phyloP scores from a whole-genome alignment of 1,139 yeast species.

The Magnusiomyces starmeri region DNA sequence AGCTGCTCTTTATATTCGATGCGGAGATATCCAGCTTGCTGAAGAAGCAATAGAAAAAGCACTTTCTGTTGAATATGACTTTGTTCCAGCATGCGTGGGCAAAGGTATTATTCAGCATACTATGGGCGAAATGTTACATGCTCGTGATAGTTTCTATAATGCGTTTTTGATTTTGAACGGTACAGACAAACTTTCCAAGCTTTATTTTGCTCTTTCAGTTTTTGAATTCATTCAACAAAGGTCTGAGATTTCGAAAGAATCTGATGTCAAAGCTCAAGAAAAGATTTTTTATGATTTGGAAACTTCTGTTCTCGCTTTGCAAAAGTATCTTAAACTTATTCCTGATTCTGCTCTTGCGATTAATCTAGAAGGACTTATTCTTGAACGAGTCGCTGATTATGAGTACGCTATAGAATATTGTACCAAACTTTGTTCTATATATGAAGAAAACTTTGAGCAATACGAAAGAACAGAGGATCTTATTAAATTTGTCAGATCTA shows the following conservation, averaged over 20 bases:
- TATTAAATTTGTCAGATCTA: constrained; percentile 48
- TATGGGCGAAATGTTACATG: constrained; percentile 46
- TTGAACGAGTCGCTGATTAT: constrained; percentile 67
- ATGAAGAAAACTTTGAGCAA: constrained; percentile 55
- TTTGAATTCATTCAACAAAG: constrained; percentile 29
- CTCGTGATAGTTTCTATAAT: constrained; percentile 62
- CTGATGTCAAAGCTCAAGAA: constrained; percentile 2
- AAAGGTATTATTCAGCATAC: constrained; percentile 64
- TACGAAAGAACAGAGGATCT: constrained; percentile 45
- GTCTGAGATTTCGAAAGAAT: background rate
- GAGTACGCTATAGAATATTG: constrained; percentile 47
- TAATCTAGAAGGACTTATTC: constrained; percentile 37
- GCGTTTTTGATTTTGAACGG: constrained; percentile 74
- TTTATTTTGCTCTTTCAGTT: constrained; percentile 60
- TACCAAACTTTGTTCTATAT: constrained; percentile 39
- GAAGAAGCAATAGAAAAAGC: constrained; percentile 65
- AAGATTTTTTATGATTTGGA: constrained; percentile 18
- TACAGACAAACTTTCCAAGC: constrained; percentile 58
- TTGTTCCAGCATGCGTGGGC: constrained; percentile 78
- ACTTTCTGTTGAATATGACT: constrained; percentile 75
- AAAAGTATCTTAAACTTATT: constrained; percentile 57
- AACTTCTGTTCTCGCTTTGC: constrained; percentile 63
- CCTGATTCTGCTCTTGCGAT: constrained; percentile 63
- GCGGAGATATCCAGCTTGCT: constrained; percentile 67
- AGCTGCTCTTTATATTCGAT: constrained; percentile 65